Percentiles rank a stretch among this genome's conserved stretches.
Evolutionary conservation across 1,284 basidiomycete species (phyloP).

Genomic region (Vanrija sp.): DNA sequence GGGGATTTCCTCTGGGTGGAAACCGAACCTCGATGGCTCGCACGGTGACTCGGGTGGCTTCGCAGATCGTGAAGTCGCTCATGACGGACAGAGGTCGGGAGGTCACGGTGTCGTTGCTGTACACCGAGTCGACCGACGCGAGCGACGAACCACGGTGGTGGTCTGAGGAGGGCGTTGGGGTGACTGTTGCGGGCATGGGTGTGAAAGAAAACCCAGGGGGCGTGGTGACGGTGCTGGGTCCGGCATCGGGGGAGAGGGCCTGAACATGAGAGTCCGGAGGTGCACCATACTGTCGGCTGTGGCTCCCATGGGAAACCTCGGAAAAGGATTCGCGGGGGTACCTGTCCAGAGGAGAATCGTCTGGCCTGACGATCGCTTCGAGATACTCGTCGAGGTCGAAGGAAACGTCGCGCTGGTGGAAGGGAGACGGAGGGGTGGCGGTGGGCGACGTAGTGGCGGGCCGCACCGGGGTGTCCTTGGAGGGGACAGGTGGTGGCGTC

Average conservation of each 20-base stretch:
- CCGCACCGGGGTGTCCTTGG: background rate
- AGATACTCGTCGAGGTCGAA: constrained; percentile 40
- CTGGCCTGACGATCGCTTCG: no score
- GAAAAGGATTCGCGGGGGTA: background rate
- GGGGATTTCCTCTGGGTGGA: background rate
- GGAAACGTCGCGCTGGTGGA: constrained; percentile 20
- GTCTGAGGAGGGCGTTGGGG: no score
- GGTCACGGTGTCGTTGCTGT: background rate
- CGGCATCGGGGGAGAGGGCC: no score
- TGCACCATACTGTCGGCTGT: no score
- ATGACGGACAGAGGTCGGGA: constrained; percentile 2
- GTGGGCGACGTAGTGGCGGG: background rate
- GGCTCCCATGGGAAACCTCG: no score
- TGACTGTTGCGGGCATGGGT: no score
- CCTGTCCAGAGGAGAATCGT: no score
- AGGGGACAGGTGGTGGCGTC: background rate
- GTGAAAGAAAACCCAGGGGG: no score
- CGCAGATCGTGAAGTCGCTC: constrained; percentile 19
- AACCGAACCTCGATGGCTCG: background rate
- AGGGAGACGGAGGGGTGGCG: background rate
- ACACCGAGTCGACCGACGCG: background rate
- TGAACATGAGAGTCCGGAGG: no score
- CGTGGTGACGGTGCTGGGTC: no score
- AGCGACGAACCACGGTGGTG: background rate
- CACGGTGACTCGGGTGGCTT: constrained; percentile 7